phyloP scores from a whole-genome alignment of 2,329 filamentous ascomycete species.

The Paramyrothecium roridum region DNA sequence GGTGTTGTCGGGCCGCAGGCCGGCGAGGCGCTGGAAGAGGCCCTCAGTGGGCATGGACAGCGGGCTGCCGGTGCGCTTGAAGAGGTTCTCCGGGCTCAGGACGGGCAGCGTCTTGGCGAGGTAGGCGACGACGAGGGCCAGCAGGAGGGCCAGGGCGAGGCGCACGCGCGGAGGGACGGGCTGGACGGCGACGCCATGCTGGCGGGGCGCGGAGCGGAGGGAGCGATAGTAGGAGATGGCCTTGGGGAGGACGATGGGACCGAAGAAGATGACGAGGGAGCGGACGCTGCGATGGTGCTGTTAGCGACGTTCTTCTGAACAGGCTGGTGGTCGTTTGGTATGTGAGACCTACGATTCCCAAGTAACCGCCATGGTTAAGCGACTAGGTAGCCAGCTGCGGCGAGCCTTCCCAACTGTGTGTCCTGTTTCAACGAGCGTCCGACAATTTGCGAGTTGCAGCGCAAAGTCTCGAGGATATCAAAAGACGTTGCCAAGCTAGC shows the following conservation, averaged over 20 bases:
- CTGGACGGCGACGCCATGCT: conserved; percentile 46
- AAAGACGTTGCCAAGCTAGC: too few relatives aligned
- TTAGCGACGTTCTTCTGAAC: conserved; percentile 3
- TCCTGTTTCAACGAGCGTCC: too few relatives aligned
- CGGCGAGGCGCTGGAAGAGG: conserved; percentile 71
- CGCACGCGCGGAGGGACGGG: conserved; percentile 51
- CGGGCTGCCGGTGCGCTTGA: conserved; percentile 71
- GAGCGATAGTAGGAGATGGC: conserved; percentile 63
- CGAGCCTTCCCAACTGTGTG: too few relatives aligned
- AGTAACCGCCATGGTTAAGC: conserved; percentile 21
- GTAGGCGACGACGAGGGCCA: conserved; percentile 40
- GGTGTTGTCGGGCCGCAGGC: conserved; percentile 42
- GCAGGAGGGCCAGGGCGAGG: conserved; percentile 60
- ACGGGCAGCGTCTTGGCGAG: conserved; percentile 61
- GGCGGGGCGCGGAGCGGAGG: conserved; percentile 37
- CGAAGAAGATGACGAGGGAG: conserved; percentile 60
- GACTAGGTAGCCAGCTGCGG: too few relatives aligned
- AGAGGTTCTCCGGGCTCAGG: conserved; percentile 78
- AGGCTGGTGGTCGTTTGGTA: not conserved
- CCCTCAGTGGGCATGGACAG: conserved; percentile 83
- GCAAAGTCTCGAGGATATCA: too few relatives aligned
- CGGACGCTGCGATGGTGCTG: conserved; percentile 39
- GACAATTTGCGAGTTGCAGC: too few relatives aligned
- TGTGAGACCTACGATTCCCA: conserved; percentile 21
- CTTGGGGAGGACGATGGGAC: conserved; percentile 68